A percentile compares a stretch with the other conserved stretches of the same genome.
Evolutionary conservation across 2,329 filamentous ascomycete genomes (phyloP).

Genomic region (Exophiala sp.): DNA sequence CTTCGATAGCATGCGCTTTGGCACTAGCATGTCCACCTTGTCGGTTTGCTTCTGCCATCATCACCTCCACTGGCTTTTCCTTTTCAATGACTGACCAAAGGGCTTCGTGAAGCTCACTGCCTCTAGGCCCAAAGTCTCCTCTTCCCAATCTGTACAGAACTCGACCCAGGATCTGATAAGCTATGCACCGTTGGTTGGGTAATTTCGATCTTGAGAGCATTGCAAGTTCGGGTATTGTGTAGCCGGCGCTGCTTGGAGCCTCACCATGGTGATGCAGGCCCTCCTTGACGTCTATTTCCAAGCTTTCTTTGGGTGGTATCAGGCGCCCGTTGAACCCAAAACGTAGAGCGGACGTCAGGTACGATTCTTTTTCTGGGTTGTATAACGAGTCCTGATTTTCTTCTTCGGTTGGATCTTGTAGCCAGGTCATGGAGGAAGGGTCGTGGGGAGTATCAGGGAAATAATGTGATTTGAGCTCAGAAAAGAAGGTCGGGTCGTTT

Average conservation of each 20-base stretch:
- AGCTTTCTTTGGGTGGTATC: conserved; percentile 70
- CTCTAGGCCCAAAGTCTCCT: conserved; percentile 63
- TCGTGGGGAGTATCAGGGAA: conserved; percentile 85
- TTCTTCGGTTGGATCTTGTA: conserved; percentile 65
- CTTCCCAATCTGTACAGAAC: conserved; percentile 78
- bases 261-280: conserved; percentile 92
- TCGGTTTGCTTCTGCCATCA: conserved; percentile 69
- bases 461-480: conserved; percentile 84
- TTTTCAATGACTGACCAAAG: conserved; percentile 79
- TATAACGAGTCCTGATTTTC: conserved; percentile 71
- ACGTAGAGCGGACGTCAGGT: conserved; percentile 66
- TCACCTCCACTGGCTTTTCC: conserved; percentile 69
- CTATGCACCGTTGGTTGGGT: conserved; percentile 81
- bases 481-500: conserved; percentile 74
- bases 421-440: conserved; percentile 84
- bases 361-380: conserved; percentile 68
- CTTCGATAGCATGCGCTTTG: conserved; percentile 80
- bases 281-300: conserved; percentile 69
- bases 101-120: conserved; percentile 66
- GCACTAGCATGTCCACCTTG: conserved; percentile 73
- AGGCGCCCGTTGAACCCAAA: conserved; percentile 84
- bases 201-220: conserved; percentile 76
- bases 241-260: conserved; percentile 88
- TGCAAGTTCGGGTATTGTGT: conserved; percentile 84
- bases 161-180: conserved; percentile 85